These are phyloP conservation scores for Nemophila menziesii DNA, from an alignment of 257 asterid genomes.

Conservation along the genomic window DNA sequence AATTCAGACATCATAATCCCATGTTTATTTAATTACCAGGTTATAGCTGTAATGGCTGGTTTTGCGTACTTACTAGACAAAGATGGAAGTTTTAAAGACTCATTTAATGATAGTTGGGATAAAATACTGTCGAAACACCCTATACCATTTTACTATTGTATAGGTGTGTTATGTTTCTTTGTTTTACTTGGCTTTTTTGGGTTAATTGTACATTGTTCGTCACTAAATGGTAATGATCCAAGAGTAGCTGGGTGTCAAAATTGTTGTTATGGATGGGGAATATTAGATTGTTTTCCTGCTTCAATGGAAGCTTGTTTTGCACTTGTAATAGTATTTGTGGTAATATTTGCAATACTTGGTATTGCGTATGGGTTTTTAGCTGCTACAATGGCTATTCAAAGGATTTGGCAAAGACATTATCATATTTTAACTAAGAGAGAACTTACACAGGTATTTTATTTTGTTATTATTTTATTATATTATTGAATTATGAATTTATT, in stretches of 20 bases:
- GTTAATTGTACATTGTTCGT: constrained; percentile 32
- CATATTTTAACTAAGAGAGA: constrained; percentile 52
- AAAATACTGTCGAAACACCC: constrained; percentile 42
- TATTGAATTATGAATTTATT: too few species aligned
- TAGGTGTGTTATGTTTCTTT: constrained; percentile 40
- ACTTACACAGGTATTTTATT: constrained; percentile 29
- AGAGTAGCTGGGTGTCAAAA: constrained; percentile 49
- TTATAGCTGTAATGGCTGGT: constrained; percentile 31
- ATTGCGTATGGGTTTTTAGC: constrained; percentile 50
- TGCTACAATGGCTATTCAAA: constrained; percentile 44
- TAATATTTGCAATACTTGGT: constrained; percentile 47
- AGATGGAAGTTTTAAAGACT: constrained; percentile 38
- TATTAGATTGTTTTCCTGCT: constrained; percentile 49
- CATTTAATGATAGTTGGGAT: constrained; percentile 47
- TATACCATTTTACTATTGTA: constrained; percentile 40
- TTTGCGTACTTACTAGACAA: constrained; percentile 32
- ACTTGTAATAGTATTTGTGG: constrained; percentile 30
- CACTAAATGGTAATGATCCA: constrained; percentile 30
- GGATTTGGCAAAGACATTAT: constrained; percentile 55
- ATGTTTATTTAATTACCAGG: constrained; percentile 8
- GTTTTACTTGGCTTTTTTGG: constrained; percentile 41
- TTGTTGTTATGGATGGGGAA: constrained; percentile 50
- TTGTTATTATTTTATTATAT: not conserved
- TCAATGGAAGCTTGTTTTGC: constrained; percentile 49
- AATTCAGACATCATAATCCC: constrained; percentile 2